Evolutionary conservation across 495 filamentous ascomycete species (phyloP).

Genomic region (Xeromyces bisporus): DNA sequence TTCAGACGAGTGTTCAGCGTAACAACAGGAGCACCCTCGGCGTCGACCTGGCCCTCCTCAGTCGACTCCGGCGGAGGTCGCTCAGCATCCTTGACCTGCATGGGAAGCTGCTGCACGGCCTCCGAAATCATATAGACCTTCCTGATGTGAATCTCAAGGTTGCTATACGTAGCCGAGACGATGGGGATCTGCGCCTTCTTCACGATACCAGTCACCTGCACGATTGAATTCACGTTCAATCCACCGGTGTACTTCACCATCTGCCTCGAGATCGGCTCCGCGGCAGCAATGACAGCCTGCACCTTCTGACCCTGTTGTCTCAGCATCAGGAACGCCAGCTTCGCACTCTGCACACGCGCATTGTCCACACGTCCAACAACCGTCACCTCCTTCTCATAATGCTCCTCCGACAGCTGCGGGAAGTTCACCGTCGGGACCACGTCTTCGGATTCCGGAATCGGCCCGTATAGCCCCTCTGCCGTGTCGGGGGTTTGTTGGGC

Average conservation of each 20-base stretch:
- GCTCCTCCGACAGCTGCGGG: constrained; percentile 32
- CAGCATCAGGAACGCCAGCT: constrained; percentile 83
- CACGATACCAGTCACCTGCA: constrained; percentile 60
- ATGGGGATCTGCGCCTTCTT: constrained; percentile 60
- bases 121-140: constrained; percentile 61
- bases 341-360: constrained; percentile 69
- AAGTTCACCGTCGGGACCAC: constrained; percentile 19
- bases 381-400: constrained; percentile 57
- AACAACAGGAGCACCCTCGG: constrained; percentile 42
- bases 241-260: constrained; percentile 83
- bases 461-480: constrained; percentile 54
- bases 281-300: constrained; percentile 56
- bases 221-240: constrained; percentile 62
- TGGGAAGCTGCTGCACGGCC: constrained; percentile 46
- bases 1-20: constrained; percentile 62
- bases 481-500: constrained; percentile 45
- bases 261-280: constrained; percentile 38
- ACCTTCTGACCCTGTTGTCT: constrained; percentile 67
- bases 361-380: constrained; percentile 80
- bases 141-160: constrained; percentile 65
- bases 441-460: constrained; percentile 24
- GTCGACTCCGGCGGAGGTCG: constrained; percentile 31
- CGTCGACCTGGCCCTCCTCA: constrained; percentile 30
- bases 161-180: constrained; percentile 57
- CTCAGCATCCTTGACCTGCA: constrained; percentile 53